These are phyloP conservation scores for Sugiyamaella valdiviana DNA, from an alignment of 805 yeast genomes.

Conservation along the genomic window DNA sequence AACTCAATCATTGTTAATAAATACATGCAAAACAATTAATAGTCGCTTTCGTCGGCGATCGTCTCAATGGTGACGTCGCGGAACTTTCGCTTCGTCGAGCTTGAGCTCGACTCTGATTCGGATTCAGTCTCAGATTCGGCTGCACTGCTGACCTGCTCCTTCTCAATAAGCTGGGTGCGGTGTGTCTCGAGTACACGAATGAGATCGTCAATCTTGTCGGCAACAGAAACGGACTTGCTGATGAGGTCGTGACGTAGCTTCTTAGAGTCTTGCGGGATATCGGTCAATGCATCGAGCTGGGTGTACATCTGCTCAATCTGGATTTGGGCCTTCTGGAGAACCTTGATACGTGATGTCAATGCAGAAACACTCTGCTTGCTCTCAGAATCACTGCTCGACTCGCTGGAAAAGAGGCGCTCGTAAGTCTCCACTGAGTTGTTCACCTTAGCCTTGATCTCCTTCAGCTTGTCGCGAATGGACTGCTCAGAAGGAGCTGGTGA, in stretches of 20 bases:
- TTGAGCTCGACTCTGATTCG: neutral
- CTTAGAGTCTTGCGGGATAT: slow-evolving; percentile 8
- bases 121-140: slow-evolving; percentile 7
- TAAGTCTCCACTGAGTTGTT: slow-evolving; percentile 17
- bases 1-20: neutral
- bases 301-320: slow-evolving; percentile 23
- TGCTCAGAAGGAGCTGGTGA: neutral
- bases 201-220: slow-evolving; percentile 23
- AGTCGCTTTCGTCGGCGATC: slow-evolving; percentile 20
- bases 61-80: slow-evolving; percentile 19
- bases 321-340: slow-evolving; percentile 24
- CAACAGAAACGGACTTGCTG: slow-evolving; percentile 16
- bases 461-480: slow-evolving; percentile 1
- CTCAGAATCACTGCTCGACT: slow-evolving; percentile 6
- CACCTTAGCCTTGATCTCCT: slow-evolving; percentile 13
- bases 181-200: slow-evolving; percentile 14
- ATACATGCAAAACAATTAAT: slow-evolving; percentile 7
- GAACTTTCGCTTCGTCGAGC: neutral
- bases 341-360: slow-evolving; percentile 22
- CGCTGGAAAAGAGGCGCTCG: slow-evolving; percentile 15
- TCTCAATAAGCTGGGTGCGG: slow-evolving; percentile 9
- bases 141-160: slow-evolving; percentile 2
- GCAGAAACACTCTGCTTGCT: slow-evolving; percentile 5
- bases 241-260: slow-evolving; percentile 21
- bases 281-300: slow-evolving; percentile 17